Evolutionary conservation across 2,329 filamentous ascomycete species (phyloP).

Genomic region (Cladophialophora yegresii): DNA sequence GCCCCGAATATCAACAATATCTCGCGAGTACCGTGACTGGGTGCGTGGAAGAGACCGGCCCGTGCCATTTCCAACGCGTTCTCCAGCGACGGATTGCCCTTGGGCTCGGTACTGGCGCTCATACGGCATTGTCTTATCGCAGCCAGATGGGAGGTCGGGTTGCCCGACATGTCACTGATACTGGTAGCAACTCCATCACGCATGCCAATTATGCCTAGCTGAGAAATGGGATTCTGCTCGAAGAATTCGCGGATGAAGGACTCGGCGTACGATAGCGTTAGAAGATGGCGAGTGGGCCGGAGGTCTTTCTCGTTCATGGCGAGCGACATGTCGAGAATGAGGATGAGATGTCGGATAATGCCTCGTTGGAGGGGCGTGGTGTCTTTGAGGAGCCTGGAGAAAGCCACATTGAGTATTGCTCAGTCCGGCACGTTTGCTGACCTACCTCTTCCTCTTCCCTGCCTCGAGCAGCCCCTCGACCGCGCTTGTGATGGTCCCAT

Average conservation of each 20-base stretch:
- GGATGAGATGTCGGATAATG: conserved; percentile 92
- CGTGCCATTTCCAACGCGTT: conserved; percentile 96
- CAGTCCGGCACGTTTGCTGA: neutral
- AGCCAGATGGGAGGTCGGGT: conserved; percentile 83
- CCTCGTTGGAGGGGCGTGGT: conserved; percentile 94
- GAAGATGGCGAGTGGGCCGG: conserved; percentile 79
- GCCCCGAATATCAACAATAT: conserved; percentile 91
- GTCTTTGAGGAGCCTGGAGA: conserved; percentile 75
- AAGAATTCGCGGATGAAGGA: conserved; percentile 94
- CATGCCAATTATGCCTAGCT: conserved; percentile 91
- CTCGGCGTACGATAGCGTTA: conserved; percentile 78
- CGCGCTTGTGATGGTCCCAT: conserved; percentile 71
- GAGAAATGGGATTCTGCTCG: conserved; percentile 97
- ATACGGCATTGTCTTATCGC: conserved; percentile 66
- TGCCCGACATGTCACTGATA: conserved; percentile 87
- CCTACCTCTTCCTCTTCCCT: conserved; percentile 72
- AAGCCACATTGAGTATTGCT: conserved; percentile 9
- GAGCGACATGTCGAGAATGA: conserved; percentile 87
- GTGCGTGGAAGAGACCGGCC: conserved; percentile 87
- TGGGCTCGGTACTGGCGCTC: conserved; percentile 44
- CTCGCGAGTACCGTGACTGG: conserved; percentile 89
- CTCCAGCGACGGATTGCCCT: conserved; percentile 79
- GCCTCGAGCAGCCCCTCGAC: conserved; percentile 77
- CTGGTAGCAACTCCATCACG: conserved; percentile 83
- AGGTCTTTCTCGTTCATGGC: conserved; percentile 96